A percentile compares a stretch with the other conserved stretches of the same genome.
Conservation (phyloP, 2,329 filamentous ascomycete species). For the Orbilia quercus region DNA sequence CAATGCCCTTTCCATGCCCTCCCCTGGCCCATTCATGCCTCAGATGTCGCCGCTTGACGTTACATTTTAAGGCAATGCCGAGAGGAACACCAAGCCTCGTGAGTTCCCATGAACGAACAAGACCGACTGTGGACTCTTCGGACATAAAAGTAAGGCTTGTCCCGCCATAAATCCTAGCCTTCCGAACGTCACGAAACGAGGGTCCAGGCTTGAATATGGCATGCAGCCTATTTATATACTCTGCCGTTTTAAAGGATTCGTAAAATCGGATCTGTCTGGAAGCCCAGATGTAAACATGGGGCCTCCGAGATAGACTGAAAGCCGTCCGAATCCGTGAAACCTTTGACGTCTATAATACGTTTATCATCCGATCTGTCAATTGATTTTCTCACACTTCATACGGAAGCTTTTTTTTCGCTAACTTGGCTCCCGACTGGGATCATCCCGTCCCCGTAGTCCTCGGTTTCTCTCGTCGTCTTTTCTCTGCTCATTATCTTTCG, state of each 20-base stretch:
- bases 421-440: conserved; percentile 35
- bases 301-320: conserved; percentile 1
- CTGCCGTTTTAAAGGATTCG: background rate
- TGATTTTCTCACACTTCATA: conserved; percentile 5
- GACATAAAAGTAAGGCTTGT: conserved; percentile 18
- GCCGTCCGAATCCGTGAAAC: background rate
- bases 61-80: conserved; percentile 34
- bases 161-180: conserved; percentile 9
- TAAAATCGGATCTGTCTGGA: background rate
- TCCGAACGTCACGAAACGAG: conserved; percentile 27
- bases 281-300: background rate
- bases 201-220: background rate
- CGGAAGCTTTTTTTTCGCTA: conserved; percentile 43
- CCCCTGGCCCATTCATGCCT: background rate
- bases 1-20: background rate
- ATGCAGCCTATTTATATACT: background rate
- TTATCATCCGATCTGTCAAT: conserved; percentile 8
- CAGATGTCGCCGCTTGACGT: conserved; percentile 33
- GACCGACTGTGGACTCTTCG: background rate
- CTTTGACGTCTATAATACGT: conserved; percentile 10
- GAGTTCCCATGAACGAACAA: conserved; percentile 1
- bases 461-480: conserved; percentile 43
- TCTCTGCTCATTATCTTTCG: conserved; percentile 42
- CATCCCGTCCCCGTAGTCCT: conserved; percentile 35
- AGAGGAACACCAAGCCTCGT: conserved; percentile 28